These are phyloP conservation scores for Trypanosoma grayi DNA, from an alignment of 208 protist genomes.

Conservation along the genomic window DNA sequence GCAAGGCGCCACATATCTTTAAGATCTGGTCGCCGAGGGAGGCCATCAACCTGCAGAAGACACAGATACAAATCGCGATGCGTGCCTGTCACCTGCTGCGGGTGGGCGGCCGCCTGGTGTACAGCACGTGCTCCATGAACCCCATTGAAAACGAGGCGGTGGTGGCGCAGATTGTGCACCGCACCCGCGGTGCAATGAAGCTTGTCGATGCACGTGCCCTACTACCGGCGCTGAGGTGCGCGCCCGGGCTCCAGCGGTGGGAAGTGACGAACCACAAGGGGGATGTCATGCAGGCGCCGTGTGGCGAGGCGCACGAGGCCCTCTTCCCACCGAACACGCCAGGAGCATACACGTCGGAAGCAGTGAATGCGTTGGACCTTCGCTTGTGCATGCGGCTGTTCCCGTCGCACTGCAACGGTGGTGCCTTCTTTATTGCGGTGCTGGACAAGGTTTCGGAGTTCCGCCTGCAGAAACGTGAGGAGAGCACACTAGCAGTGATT, in stretches of 20 bases:
- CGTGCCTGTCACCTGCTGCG: slow-evolving; percentile 75
- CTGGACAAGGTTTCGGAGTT: slow-evolving; percentile 86
- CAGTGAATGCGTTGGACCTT: slow-evolving; percentile 63
- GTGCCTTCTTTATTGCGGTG: slow-evolving; percentile 97
- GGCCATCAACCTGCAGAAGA: slow-evolving; percentile 72
- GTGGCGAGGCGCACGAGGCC: slow-evolving; percentile 62
- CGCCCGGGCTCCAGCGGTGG: slow-evolving; percentile 84
- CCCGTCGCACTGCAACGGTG: slow-evolving; percentile 93
- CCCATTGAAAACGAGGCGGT: slow-evolving; percentile 97
- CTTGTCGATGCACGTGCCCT: slow-evolving; percentile 86
- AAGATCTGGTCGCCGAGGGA: slow-evolving; percentile 77
- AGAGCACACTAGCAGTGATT: background rate
- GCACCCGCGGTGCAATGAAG: slow-evolving; percentile 73
- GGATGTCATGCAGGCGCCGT: slow-evolving; percentile 36
- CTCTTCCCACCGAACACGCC: slow-evolving; percentile 72
- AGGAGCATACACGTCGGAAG: slow-evolving; percentile 57
- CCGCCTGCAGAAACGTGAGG: slow-evolving; percentile 33
- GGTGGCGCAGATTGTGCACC: slow-evolving; percentile 86
- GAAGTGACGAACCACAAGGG: slow-evolving; percentile 67
- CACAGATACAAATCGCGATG: slow-evolving; percentile 84
- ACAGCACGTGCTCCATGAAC: slow-evolving; percentile 97
- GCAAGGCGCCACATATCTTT: slow-evolving; percentile 82
- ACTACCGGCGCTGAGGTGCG: slow-evolving; percentile 69
- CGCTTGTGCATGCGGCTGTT: slow-evolving; percentile 92
- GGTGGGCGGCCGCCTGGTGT: slow-evolving; percentile 91